Conservation (phyloP, 345 rosid genomes). For the Brassica cretica region DNA sequence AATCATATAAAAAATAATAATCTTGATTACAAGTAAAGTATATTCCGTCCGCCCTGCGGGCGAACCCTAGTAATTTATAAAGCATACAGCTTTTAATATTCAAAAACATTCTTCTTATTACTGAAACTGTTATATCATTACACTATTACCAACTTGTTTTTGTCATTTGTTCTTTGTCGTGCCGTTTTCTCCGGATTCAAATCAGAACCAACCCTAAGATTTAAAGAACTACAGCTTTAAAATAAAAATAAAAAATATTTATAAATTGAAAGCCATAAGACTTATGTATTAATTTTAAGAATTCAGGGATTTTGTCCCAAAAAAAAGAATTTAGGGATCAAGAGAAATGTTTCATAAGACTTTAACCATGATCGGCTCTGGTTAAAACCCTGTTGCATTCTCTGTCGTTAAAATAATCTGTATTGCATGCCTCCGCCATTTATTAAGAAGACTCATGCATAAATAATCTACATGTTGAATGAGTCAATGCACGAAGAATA, state of each 20-base stretch:
- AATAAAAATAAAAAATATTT: too few relatives aligned
- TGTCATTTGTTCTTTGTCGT: not conserved
- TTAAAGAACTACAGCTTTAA: not conserved
- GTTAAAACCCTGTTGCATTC: slow-evolving; percentile 5
- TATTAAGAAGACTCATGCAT: not conserved
- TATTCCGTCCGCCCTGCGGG: too few relatives aligned
- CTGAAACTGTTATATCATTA: not conserved
- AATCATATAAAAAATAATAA: too few relatives aligned
- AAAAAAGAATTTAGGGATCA: not conserved
- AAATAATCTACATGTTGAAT: not conserved
- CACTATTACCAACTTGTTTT: not conserved
- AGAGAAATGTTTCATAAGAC: not conserved
- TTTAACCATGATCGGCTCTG: not conserved
- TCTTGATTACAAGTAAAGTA: too few relatives aligned
- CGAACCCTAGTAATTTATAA: not conserved
- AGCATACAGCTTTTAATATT: not conserved
- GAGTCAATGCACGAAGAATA: slow-evolving; percentile 19
- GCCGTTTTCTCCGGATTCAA: not conserved
- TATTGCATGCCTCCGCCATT: not conserved
- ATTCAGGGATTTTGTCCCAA: too few relatives aligned
- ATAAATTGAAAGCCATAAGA: too few relatives aligned
- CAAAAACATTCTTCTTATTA: not conserved
- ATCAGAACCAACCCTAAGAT: not conserved
- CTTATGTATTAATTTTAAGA: too few relatives aligned
- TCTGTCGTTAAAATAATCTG: not conserved